A percentile compares a stretch with the other conserved stretches of the same genome.
phyloP scores from a whole-genome alignment of 2,329 filamentous ascomycete species.

The Dendryphion nanum region DNA sequence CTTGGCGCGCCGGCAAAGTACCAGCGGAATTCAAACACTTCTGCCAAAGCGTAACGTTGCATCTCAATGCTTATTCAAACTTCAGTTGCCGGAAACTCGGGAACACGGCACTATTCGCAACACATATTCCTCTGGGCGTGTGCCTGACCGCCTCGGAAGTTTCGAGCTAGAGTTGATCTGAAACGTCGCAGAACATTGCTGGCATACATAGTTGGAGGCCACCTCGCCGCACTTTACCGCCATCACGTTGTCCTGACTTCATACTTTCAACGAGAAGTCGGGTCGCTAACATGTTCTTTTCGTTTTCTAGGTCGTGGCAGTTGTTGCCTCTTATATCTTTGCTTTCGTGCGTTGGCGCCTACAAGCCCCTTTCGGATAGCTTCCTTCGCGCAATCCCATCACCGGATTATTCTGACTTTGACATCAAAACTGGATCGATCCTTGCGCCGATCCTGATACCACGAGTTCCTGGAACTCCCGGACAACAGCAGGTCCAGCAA shows the following conservation, averaged over 20 bases:
- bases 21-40: no score
- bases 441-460: slow-evolving; percentile 84
- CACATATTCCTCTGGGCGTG: not conserved
- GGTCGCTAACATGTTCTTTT: not conserved
- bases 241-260: no score
- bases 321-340: not conserved
- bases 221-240: no score
- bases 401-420: slow-evolving; percentile 68
- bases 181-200: not conserved
- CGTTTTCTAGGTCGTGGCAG: not conserved
- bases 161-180: not conserved
- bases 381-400: slow-evolving; percentile 70
- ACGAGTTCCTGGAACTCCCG: slow-evolving; percentile 82
- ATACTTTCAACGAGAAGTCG: no score
- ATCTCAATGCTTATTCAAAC: no score
- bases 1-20: no score
- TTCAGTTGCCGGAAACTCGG: not conserved
- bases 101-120: not conserved
- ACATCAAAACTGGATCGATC: slow-evolving; percentile 72
- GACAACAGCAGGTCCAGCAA: slow-evolving; percentile 67
- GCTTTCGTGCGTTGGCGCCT: slow-evolving; percentile 24
- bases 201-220: not conserved
- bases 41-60: no score
- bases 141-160: not conserved
- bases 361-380: slow-evolving; percentile 68